Evolutionary conservation across 2,329 filamentous ascomycete genomes (phyloP), one percentile per base, ranked within the genome.

Genomic region (Colletotrichum tropicale): DNA sequence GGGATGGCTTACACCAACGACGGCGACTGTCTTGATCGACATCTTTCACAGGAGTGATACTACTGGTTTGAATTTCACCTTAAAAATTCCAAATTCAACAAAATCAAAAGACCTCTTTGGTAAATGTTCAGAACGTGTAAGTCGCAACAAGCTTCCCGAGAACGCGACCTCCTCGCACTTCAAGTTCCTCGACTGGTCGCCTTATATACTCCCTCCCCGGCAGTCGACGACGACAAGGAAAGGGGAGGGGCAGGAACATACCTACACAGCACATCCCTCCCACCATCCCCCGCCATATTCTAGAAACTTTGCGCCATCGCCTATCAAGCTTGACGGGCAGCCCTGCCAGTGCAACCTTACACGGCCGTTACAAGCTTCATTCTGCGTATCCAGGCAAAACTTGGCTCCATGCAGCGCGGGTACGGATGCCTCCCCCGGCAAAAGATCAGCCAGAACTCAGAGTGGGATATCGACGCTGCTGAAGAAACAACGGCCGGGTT

Each of bases 1-100:
- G 48, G 24, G 1, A 0, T 6, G 3, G 32, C 73, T 55, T 73
- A 75, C 73, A 34, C 73, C 69, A 21, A 73, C 69, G 43, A 75
- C 58, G 13, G 70, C 73, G 18, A 75, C 73, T 34, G 68, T 75
- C 38, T 68, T 75, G 16, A 75, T 73, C 5, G 70, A 72, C 71
- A 74, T 70, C 21, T 58, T 70, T 60, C 38, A 43, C 8, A 43
- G 18, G 5, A 43, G 10, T n/a, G 8, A n/a, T 1, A 43, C 5
- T n/a, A 43, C 18, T 43, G 18, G 18, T 0, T 43, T 8, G 5
- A n/a, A n/a, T n/a, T 2, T n/a, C 16, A 9, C 38, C 38, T 3
- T 3, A 3, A 43, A 43, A 5, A n/a, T 26, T 16, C 2, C 52
- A 28, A 58, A 8, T 26, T 9, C 55, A 3, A 9, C 3, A 18